Evolutionary conservation across 345 rosid genomes (phyloP).

Genomic region (Eucalyptus guilfoylei): DNA sequence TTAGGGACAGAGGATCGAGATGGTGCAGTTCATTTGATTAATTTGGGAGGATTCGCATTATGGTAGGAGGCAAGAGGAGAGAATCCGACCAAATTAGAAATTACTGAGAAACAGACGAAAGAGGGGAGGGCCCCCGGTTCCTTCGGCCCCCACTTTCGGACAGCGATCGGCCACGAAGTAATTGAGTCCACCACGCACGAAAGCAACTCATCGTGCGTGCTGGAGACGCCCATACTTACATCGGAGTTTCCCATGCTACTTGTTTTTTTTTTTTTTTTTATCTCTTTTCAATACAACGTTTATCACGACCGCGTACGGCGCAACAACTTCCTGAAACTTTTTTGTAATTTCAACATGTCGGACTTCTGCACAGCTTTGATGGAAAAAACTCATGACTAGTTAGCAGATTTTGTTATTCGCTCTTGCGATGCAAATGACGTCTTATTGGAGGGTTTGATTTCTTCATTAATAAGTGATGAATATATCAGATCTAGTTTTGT

Average conservation of each 20-base stretch:
- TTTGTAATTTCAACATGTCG: too few species aligned
- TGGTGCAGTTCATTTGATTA: background rate
- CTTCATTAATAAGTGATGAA: too few species aligned
- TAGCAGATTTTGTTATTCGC: too few species aligned
- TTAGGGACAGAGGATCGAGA: background rate
- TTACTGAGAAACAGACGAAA: background rate
- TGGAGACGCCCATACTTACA: too few species aligned
- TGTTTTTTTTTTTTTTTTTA: accelerated
- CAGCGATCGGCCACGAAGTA: background rate
- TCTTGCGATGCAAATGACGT: too few species aligned
- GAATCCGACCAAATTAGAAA: background rate
- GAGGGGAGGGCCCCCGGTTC: too few species aligned
- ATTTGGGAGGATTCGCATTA: background rate
- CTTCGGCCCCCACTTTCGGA: background rate
- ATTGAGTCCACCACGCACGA: background rate
- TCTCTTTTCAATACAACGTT: background rate
- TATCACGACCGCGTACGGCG: background rate
- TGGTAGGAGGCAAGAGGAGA: background rate
- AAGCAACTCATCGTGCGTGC: background rate
- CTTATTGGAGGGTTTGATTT: too few species aligned
- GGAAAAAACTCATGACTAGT: too few species aligned
- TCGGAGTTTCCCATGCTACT: background rate
- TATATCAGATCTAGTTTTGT: too few species aligned
- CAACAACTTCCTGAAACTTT: too few species aligned
- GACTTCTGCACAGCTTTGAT: too few species aligned